Base-by-base conservation (phyloP, 2,329 filamentous ascomycete genomes). In the Scleromitrula shiraiana region DNA sequence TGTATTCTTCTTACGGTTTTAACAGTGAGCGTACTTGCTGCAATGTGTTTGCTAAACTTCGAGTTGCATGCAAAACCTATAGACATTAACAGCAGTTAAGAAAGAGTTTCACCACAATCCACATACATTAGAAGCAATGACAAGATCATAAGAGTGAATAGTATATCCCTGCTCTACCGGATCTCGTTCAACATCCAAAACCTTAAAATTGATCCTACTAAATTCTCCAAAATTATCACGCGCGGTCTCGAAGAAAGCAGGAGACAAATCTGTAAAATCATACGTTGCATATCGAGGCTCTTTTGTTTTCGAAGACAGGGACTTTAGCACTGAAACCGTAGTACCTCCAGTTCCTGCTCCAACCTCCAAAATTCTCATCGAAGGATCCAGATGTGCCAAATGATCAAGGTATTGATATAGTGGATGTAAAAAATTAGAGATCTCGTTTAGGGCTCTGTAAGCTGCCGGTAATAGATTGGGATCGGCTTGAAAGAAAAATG, bases 111-210 rank as follows among this genome's bases (percentile, higher is more conserved):
- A n/a, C n/a, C n/a, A n/a, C 9, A 5, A 43, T 5, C 8, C 8
- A 46, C 41, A 33, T 22, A 61, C 58, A 49, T 59, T 57, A 12
- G 56, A 33, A 7, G 60, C 58, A 46, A 62, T 39, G 7, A 62
- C 51, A 20, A 62, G 32, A 45, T 62, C 59, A 49, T 54, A 69
- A 1, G 48, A 41, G 6, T 54, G 56, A 0, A 50, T 53, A n/a
- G 62, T 56, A 30, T 65, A 68, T 7, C 66, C 67, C 47, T 70
- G 67, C 4, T 45, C 41, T 0, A 35, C 38, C 0, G 62, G 60
- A 27, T 65, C 60, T 23, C 57, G 49, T 26, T 61, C 58, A 26
- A 68, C 64, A 51, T 70, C 61, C 4, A 68, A 57, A 10, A 58
- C 57, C 44, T 54, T 52, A 49, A 26, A 45, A 12, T 22, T 26